Conservation (phyloP, 345 rosid genomes). For the Salix caprea region DNA sequence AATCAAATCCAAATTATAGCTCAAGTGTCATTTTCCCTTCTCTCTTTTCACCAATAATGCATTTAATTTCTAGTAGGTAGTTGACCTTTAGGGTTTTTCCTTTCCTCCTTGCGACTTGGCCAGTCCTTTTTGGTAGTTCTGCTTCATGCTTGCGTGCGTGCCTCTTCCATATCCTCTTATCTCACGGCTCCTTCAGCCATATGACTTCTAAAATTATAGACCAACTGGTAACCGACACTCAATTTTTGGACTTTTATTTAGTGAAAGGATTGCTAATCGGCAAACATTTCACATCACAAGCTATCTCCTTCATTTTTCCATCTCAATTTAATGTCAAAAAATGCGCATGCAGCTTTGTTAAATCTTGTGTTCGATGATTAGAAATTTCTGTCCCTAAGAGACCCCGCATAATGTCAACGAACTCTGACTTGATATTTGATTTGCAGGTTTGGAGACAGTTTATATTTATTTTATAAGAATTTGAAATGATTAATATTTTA, state of each 20-base stretch:
- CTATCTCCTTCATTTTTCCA: background rate
- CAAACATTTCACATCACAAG: background rate
- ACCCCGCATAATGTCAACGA: background rate
- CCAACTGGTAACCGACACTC: background rate
- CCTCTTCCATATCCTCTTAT: background rate
- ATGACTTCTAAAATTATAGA: background rate
- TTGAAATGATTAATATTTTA: no score
- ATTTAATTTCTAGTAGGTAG: background rate
- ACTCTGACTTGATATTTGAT: no score
- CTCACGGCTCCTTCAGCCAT: background rate
- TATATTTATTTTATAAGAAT: no score
- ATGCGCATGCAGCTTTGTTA: background rate
- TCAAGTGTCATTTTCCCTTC: background rate
- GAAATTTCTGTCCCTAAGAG: background rate
- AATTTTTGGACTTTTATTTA: background rate
- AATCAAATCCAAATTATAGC: background rate
- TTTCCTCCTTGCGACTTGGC: background rate
- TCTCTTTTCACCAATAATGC: background rate
- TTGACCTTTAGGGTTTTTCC: no score
- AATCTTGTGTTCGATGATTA: background rate
- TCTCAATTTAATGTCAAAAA: no score
- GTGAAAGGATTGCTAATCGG: background rate
- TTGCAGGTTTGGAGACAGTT: no score
- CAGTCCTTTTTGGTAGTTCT: background rate
- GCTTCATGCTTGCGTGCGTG: background rate